Conservation (phyloP, 371 early-diverging fungal genomes). For the Mortierella sp. region DNA sequence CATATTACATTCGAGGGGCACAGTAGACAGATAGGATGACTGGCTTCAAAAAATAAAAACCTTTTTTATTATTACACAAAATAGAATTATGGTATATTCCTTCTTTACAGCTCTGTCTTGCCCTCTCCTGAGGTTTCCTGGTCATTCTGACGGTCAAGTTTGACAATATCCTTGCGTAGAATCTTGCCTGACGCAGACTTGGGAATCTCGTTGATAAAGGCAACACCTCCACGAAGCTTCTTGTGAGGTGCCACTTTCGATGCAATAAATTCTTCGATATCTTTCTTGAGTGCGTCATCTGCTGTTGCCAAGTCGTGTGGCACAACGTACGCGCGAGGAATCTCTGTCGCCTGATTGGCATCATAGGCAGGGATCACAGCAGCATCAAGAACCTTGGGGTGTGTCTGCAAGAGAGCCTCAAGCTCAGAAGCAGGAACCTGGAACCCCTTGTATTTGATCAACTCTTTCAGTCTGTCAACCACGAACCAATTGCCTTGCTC, state of each 20-base stretch:
- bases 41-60: too few species aligned
- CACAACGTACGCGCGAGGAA: constrained; percentile 86
- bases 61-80: neutral
- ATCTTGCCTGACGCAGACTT: constrained; percentile 87
- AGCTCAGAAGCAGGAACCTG: constrained; percentile 90
- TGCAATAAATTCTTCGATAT: constrained; percentile 72
- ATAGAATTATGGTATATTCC: too few species aligned
- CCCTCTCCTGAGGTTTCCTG: neutral
- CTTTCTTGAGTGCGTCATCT: constrained; percentile 58
- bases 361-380: constrained; percentile 80
- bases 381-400: constrained; percentile 78
- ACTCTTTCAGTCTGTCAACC: constrained; percentile 81
- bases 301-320: constrained; percentile 53
- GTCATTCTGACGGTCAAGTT: constrained; percentile 56
- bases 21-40: too few species aligned
- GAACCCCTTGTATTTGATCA: constrained; percentile 85
- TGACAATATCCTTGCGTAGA: constrained; percentile 68
- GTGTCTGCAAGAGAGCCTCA: constrained; percentile 81
- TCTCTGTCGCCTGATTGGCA: constrained; percentile 76
- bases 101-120: constrained; percentile 29
- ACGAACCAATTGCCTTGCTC: constrained; percentile 70
- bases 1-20: too few species aligned
- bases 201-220: constrained; percentile 79
- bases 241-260: constrained; percentile 80
- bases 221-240: constrained; percentile 84